Conservation (phyloP, 2,329 filamentous ascomycete species). For the Cladosporium sp. region DNA sequence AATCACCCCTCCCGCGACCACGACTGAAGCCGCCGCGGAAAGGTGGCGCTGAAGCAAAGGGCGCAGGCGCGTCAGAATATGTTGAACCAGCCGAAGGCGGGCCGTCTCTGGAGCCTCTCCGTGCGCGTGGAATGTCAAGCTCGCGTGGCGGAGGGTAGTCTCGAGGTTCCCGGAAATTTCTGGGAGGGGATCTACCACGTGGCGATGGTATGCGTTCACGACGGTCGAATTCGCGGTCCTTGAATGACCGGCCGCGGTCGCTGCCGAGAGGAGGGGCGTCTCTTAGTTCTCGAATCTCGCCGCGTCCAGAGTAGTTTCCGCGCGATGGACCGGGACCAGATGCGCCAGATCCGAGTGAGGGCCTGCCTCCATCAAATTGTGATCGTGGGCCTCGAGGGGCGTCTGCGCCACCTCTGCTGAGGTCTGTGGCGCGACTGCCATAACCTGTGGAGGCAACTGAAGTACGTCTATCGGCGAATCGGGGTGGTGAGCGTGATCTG, state of each 20-base stretch:
- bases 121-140: constrained; percentile 66
- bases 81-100: constrained; percentile 71
- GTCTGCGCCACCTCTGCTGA: constrained; percentile 49
- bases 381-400: constrained; percentile 82
- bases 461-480: constrained; percentile 69
- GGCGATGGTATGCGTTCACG: constrained; percentile 64
- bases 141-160: constrained; percentile 60
- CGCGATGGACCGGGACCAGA: constrained; percentile 60
- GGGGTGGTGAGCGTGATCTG: constrained; percentile 70
- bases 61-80: constrained; percentile 64
- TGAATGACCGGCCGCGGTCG: constrained; percentile 62
- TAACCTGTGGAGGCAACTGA: constrained; percentile 48
- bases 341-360: constrained; percentile 36
- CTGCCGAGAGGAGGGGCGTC: constrained; percentile 61
- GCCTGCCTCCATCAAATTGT: constrained; percentile 62
- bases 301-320: constrained; percentile 18
- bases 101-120: constrained; percentile 71
- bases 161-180: constrained; percentile 61
- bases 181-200: constrained; percentile 65
- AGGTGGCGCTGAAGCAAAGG: constrained; percentile 55
- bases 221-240: constrained; percentile 54
- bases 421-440: constrained; percentile 32
- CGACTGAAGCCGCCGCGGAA: constrained; percentile 58
- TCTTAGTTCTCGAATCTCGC: constrained; percentile 44
- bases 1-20: constrained; percentile 53